phyloP scores from a whole-genome alignment of 2,329 filamentous ascomycete genomes.

The Pyrenophora tritici-repentis region DNA sequence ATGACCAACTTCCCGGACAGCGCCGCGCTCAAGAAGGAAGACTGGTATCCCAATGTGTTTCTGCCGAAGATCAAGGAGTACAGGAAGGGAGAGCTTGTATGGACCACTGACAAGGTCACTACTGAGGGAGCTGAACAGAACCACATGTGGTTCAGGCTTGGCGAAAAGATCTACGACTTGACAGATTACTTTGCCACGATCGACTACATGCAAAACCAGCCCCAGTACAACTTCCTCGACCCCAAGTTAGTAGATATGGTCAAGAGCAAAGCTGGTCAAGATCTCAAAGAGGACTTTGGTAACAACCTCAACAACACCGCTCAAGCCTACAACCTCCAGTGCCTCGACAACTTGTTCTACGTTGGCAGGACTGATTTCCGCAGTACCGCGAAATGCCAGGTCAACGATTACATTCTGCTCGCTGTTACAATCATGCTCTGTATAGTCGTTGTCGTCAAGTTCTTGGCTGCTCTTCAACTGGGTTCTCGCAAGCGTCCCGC shows the following conservation, averaged over 20 bases:
- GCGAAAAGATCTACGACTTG: slow-evolving; percentile 80
- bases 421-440: slow-evolving; percentile 86
- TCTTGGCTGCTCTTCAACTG: slow-evolving; percentile 89
- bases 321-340: slow-evolving; percentile 74
- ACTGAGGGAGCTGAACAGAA: slow-evolving; percentile 68
- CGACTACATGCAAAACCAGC: slow-evolving; percentile 60
- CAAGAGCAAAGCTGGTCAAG: slow-evolving; percentile 74
- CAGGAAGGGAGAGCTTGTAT: slow-evolving; percentile 86
- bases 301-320: slow-evolving; percentile 56
- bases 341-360: slow-evolving; percentile 83
- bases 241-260: slow-evolving; percentile 68
- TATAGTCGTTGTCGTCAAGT: slow-evolving; percentile 81
- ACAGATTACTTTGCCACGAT: slow-evolving; percentile 88
- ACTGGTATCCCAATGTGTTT: slow-evolving; percentile 81
- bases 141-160: slow-evolving; percentile 79
- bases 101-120: slow-evolving; percentile 63
- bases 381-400: slow-evolving; percentile 72
- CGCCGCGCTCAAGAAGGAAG: slow-evolving; percentile 62
- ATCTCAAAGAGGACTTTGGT: slow-evolving; percentile 73
- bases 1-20: slow-evolving; percentile 58
- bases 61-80: slow-evolving; percentile 80
- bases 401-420: slow-evolving; percentile 89
- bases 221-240: slow-evolving; percentile 74
- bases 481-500: slow-evolving; percentile 87
- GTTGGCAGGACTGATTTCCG: slow-evolving; percentile 86